phyloP scores from a whole-genome alignment of 176 grass and related monocot species.

The Musa acuminata region DNA sequence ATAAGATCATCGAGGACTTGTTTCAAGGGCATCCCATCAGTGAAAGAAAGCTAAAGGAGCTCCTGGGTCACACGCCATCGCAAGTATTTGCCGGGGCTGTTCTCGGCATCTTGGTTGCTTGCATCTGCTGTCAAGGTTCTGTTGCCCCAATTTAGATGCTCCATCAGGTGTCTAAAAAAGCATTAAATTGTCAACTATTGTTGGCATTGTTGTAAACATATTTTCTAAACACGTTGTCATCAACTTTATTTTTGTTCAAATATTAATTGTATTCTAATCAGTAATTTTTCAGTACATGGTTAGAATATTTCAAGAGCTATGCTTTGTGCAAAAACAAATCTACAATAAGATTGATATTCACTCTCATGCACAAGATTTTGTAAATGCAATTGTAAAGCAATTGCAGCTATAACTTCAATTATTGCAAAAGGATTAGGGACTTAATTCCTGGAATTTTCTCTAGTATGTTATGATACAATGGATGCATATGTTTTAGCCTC shows the following conservation, averaged over 20 bases:
- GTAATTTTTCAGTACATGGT: background rate
- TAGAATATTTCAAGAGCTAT: background rate
- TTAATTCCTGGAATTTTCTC: too few relatives aligned
- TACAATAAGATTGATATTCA: background rate
- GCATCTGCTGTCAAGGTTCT: slow-evolving; percentile 74
- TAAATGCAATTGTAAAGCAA: too few relatives aligned
- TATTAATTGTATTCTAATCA: background rate
- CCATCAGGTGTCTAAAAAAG: background rate
- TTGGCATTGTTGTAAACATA: background rate
- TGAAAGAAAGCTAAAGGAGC: slow-evolving; percentile 89
- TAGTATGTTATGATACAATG: too few relatives aligned
- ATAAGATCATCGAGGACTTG: slow-evolving; percentile 91
- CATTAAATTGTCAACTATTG: slow-evolving; percentile 2
- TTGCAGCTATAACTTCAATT: too few relatives aligned
- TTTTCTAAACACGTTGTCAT: background rate
- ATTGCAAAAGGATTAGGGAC: too few relatives aligned
- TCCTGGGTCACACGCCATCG: slow-evolving; percentile 84
- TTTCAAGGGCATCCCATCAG: slow-evolving; percentile 97
- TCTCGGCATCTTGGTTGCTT: slow-evolving; percentile 71
- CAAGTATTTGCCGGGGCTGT: slow-evolving; percentile 87
- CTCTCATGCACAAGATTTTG: too few relatives aligned
- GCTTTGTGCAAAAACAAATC: background rate
- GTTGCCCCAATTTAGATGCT: slow-evolving; percentile 39
- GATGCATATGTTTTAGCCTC: too few relatives aligned
- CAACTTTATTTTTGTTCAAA: background rate